Evolutionary conservation across 2,329 filamentous ascomycete species (phyloP).

Genomic region (Chrysosporium keratinophilum): DNA sequence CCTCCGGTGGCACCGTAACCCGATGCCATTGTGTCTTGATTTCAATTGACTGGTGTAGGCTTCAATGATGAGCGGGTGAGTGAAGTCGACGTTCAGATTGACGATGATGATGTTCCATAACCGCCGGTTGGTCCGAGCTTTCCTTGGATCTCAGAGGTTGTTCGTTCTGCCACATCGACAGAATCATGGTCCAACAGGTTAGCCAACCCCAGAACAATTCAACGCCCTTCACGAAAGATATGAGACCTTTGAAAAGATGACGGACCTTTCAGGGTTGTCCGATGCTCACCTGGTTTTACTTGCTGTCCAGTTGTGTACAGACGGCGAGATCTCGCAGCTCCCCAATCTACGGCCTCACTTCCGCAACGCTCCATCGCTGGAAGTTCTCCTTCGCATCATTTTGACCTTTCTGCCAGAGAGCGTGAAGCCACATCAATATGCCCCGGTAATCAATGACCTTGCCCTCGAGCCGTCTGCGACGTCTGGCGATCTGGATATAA

Average conservation of each 20-base stretch:
- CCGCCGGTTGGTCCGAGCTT: constrained; percentile 15
- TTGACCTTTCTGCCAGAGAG: constrained; percentile 54
- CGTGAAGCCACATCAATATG: constrained; percentile 42
- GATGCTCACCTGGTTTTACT: constrained; percentile 49
- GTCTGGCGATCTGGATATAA: constrained; percentile 28
- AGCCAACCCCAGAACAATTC: neutral
- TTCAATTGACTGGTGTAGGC: constrained; percentile 1
- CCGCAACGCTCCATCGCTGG: constrained; percentile 39
- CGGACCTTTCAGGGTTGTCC: constrained; percentile 36
- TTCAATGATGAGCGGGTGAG: constrained; percentile 5
- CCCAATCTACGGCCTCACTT: constrained; percentile 43
- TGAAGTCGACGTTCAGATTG: constrained; percentile 3
- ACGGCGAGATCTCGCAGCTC: constrained; percentile 44
- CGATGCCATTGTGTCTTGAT: constrained; percentile 37
- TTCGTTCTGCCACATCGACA: constrained; percentile 7
- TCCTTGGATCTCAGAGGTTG: neutral
- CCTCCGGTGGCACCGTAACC: constrained; percentile 47
- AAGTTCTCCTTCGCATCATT: constrained; percentile 49
- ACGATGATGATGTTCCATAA: constrained; percentile 3
- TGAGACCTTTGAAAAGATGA: constrained; percentile 26
- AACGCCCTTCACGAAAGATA: neutral
- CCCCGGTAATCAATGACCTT: constrained; percentile 40
- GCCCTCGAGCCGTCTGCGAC: constrained; percentile 25
- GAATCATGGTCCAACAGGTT: neutral
- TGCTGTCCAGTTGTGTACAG: constrained; percentile 46